Evolutionary conservation across 2,329 filamentous ascomycete genomes (phyloP).

Genomic region (Ceratocystis diversiconidia): DNA sequence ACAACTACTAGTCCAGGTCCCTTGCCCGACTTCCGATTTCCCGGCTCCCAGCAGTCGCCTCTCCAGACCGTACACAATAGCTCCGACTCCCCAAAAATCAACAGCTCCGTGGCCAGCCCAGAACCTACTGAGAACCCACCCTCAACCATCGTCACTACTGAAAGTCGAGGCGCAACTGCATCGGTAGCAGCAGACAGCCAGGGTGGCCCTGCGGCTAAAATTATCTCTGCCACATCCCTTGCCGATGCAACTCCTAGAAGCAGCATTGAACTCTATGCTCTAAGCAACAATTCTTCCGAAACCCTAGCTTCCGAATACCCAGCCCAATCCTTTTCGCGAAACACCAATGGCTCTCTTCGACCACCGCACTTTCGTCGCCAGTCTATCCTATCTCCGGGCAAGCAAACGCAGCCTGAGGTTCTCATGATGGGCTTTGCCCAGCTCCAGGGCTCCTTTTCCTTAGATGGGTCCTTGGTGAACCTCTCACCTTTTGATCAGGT

Average conservation of each 20-base stretch:
- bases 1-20: slow-evolving; percentile 25
- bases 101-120: slow-evolving; percentile 24
- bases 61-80: slow-evolving; percentile 25
- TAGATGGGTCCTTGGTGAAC: slow-evolving; percentile 85
- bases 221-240: slow-evolving; percentile 52
- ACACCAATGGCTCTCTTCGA: slow-evolving; percentile 22
- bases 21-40: slow-evolving; percentile 45
- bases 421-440: slow-evolving; percentile 98
- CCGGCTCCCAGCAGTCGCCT: slow-evolving; percentile 31
- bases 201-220: slow-evolving; percentile 45
- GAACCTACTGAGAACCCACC: neutral
- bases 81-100: slow-evolving; percentile 24
- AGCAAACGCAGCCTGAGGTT: slow-evolving; percentile 49
- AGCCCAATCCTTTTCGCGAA: slow-evolving; percentile 30
- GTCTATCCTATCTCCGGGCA: slow-evolving; percentile 28
- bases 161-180: neutral
- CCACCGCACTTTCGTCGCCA: slow-evolving; percentile 35
- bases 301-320: slow-evolving; percentile 84
- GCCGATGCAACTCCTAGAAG: slow-evolving; percentile 59
- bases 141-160: slow-evolving; percentile 3
- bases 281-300: slow-evolving; percentile 90
- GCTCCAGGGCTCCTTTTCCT: slow-evolving; percentile 75
- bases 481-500: slow-evolving; percentile 86
- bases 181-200: slow-evolving; percentile 38
- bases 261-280: slow-evolving; percentile 86